phyloP scores from a whole-genome alignment of 192 early-diverging fungal species.

The Umbelopsis sp. region DNA sequence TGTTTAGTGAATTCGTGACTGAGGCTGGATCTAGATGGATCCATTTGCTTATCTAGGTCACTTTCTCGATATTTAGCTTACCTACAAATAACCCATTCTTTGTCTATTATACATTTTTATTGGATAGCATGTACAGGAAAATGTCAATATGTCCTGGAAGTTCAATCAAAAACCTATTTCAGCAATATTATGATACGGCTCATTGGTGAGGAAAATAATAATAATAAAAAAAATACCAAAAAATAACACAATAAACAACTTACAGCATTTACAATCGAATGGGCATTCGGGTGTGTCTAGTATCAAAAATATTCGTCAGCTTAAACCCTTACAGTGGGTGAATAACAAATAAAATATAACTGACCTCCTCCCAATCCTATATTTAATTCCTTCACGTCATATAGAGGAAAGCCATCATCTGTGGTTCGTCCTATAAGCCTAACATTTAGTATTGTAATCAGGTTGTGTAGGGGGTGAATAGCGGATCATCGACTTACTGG shows the following conservation, averaged over 20 bases:
- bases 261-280: slow-evolving; percentile 81
- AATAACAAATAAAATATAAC: not conserved
- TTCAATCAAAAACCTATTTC: slow-evolving; percentile 57
- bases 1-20: too few species aligned
- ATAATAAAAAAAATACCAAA: not conserved
- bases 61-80: not conserved
- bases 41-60: too few species aligned
- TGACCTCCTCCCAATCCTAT: slow-evolving; percentile 29
- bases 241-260: slow-evolving; percentile 64
- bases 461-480: not conserved
- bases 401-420: slow-evolving; percentile 38
- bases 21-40: too few species aligned
- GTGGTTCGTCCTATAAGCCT: slow-evolving; percentile 27
- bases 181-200: too few species aligned
- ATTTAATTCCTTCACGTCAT: slow-evolving; percentile 37
- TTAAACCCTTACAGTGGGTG: not conserved
- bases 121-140: not conserved
- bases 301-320: slow-evolving; percentile 26
- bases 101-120: slow-evolving; percentile 8
- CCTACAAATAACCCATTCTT: not conserved
- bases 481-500: slow-evolving; percentile 17
- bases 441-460: not conserved
- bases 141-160: slow-evolving; percentile 77
- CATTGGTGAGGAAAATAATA: too few species aligned
- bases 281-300: slow-evolving; percentile 79